These are phyloP conservation scores for Phlebopus sp. DNA, from an alignment of 1,284 basidiomycete species.

Conservation along the genomic window DNA sequence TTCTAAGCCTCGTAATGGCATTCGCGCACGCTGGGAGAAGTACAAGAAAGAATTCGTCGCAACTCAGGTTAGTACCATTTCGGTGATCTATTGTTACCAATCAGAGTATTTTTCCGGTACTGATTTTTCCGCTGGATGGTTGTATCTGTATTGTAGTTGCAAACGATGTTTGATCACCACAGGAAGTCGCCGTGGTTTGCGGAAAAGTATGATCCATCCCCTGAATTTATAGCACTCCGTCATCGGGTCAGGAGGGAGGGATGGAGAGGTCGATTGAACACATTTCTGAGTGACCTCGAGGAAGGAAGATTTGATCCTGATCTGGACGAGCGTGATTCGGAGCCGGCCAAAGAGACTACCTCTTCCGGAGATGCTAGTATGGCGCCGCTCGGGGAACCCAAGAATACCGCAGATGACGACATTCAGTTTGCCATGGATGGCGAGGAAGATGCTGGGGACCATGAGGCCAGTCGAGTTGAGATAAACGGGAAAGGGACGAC, in stretches of 20 bases:
- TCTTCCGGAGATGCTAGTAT: slow-evolving; percentile 34
- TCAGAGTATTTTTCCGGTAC: slow-evolving; percentile 13
- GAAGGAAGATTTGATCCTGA: slow-evolving; percentile 81
- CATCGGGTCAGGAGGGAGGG: slow-evolving; percentile 77
- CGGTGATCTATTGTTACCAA: slow-evolving; percentile 12
- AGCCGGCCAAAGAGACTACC: slow-evolving; percentile 46
- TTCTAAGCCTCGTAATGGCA: slow-evolving; percentile 75
- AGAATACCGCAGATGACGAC: slow-evolving; percentile 51
- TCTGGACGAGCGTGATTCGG: slow-evolving; percentile 54
- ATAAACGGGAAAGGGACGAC: slow-evolving; percentile 52
- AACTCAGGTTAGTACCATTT: slow-evolving; percentile 66
- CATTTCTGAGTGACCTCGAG: slow-evolving; percentile 77
- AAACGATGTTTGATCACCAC: slow-evolving; percentile 90
- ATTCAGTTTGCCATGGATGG: slow-evolving; percentile 65
- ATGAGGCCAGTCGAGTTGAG: slow-evolving; percentile 52
- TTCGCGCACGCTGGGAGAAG: slow-evolving; percentile 81
- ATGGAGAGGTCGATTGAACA: slow-evolving; percentile 68
- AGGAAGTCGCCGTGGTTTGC: slow-evolving; percentile 90
- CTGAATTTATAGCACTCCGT: slow-evolving; percentile 68
- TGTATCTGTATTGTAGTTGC: slow-evolving; percentile 63
- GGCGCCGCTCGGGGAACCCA: slow-evolving; percentile 45
- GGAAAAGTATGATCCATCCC: slow-evolving; percentile 84
- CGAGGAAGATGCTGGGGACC: slow-evolving; percentile 67
- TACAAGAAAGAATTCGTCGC: slow-evolving; percentile 87
- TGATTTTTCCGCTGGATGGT: slow-evolving; percentile 26